Percentiles rank a stretch among this genome's conserved stretches.
Evolutionary conservation across 257 asterid species (phyloP).

Genomic region (Solanum habrochaites): DNA sequence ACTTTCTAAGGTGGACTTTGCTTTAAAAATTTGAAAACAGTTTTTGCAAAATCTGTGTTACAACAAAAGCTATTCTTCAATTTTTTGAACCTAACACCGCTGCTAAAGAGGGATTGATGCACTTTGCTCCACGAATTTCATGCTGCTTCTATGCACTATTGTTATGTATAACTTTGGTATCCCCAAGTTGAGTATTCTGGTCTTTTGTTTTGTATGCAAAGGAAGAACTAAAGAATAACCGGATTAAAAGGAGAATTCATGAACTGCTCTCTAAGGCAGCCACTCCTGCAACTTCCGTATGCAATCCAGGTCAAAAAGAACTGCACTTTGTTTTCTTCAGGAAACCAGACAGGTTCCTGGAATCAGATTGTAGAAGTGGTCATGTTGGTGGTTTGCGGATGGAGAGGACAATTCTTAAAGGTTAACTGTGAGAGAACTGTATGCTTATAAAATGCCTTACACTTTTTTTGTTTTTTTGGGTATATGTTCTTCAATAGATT

Average conservation of each 20-base stretch:
- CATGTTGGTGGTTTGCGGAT: constrained; percentile 56
- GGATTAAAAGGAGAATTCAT: constrained; percentile 76
- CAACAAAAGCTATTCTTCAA: not conserved
- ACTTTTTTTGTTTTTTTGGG: not conserved
- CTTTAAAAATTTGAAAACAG: not conserved
- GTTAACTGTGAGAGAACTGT: constrained; percentile 12
- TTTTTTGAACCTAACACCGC: not conserved
- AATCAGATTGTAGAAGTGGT: constrained; percentile 32
- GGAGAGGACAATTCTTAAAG: constrained; percentile 70
- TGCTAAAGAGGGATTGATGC: not conserved
- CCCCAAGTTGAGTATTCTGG: not conserved
- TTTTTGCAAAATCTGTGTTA: not conserved
- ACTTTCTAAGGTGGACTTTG: not conserved
- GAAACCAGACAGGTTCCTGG: constrained; percentile 68
- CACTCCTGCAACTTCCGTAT: constrained; percentile 17
- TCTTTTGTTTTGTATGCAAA: constrained; percentile 8
- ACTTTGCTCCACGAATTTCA: not conserved
- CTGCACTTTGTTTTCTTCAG: constrained; percentile 84
- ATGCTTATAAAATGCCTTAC: not conserved
- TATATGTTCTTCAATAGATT: not conserved
- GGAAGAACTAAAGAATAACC: constrained; percentile 77
- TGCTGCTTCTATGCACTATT: not conserved
- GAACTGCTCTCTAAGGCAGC: constrained; percentile 82
- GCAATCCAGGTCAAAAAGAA: constrained; percentile 41
- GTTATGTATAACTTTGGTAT: not conserved